These are phyloP conservation scores for Scutellaria baicalensis DNA, from an alignment of 257 asterid species.

Conservation along the genomic window DNA sequence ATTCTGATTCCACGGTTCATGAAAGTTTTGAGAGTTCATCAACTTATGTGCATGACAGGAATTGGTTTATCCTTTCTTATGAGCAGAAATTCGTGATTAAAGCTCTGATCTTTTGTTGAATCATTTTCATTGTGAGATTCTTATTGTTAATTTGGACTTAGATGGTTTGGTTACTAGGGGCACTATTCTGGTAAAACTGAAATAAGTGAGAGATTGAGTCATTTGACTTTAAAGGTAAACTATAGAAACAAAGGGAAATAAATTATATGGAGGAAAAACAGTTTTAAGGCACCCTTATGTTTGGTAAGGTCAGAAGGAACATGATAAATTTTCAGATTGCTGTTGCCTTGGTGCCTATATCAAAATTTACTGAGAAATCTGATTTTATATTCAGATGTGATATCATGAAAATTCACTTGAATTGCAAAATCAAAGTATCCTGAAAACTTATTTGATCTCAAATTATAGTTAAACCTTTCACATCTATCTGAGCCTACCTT, in stretches of 20 bases:
- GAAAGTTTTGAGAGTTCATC: neutral
- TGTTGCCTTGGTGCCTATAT: neutral
- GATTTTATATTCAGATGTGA: neutral
- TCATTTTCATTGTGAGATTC: constrained; percentile 7
- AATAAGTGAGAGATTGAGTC: neutral
- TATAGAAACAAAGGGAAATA: neutral
- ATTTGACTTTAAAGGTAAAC: neutral
- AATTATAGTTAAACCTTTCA: neutral
- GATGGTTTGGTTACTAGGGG: constrained; percentile 1
- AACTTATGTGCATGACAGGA: neutral
- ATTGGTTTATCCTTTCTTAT: neutral
- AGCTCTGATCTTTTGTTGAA: neutral
- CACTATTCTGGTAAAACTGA: neutral
- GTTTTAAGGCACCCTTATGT: neutral
- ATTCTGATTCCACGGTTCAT: neutral
- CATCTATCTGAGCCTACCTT: neutral
- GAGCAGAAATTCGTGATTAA: neutral
- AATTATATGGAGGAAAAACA: neutral
- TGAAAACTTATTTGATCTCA: neutral
- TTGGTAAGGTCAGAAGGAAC: neutral
- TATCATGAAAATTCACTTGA: neutral
- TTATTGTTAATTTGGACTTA: neutral
- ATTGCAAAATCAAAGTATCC: neutral
- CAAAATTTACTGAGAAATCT: neutral
- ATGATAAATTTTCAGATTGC: neutral